These are phyloP conservation scores for Polychaeton citri DNA, from an alignment of 2,329 filamentous ascomycete species.

Conservation along the genomic window DNA sequence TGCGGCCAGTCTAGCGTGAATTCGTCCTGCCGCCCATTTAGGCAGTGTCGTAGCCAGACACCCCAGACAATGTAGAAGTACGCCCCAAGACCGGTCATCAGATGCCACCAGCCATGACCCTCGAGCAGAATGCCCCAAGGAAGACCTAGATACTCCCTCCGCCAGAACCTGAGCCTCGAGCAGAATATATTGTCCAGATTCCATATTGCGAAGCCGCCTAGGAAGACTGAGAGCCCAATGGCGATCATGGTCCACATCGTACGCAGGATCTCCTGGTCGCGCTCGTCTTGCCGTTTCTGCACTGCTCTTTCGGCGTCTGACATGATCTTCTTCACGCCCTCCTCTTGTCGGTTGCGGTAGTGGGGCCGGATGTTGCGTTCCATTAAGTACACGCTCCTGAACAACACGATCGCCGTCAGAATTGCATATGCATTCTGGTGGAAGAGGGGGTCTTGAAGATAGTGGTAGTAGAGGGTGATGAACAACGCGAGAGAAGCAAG, in stretches of 20 bases:
- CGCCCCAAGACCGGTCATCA: slow-evolving; percentile 72
- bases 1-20: slow-evolving; percentile 58
- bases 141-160: slow-evolving; percentile 50
- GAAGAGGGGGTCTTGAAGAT: slow-evolving; percentile 68
- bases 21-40: slow-evolving; percentile 59
- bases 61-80: slow-evolving; percentile 80
- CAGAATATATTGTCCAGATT: slow-evolving; percentile 69
- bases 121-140: slow-evolving; percentile 70
- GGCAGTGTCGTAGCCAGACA: slow-evolving; percentile 64
- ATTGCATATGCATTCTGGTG: slow-evolving; percentile 69
- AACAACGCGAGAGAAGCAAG: slow-evolving; percentile 42
- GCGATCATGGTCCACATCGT: slow-evolving; percentile 67
- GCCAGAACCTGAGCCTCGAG: slow-evolving; percentile 48
- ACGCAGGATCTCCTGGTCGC: slow-evolving; percentile 45
- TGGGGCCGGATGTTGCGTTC: slow-evolving; percentile 50
- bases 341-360: slow-evolving; percentile 29
- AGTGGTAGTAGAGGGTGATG: slow-evolving; percentile 71
- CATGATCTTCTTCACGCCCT: slow-evolving; percentile 21
- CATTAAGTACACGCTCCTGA: slow-evolving; percentile 68
- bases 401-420: slow-evolving; percentile 55
- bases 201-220: slow-evolving; percentile 67
- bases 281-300: slow-evolving; percentile 37
- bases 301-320: slow-evolving; percentile 13
- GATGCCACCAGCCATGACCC: slow-evolving; percentile 64
- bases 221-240: slow-evolving; percentile 55